Base-by-base conservation (phyloP, 495 filamentous ascomycete genomes). In the Trypethelium eluteriae region DNA sequence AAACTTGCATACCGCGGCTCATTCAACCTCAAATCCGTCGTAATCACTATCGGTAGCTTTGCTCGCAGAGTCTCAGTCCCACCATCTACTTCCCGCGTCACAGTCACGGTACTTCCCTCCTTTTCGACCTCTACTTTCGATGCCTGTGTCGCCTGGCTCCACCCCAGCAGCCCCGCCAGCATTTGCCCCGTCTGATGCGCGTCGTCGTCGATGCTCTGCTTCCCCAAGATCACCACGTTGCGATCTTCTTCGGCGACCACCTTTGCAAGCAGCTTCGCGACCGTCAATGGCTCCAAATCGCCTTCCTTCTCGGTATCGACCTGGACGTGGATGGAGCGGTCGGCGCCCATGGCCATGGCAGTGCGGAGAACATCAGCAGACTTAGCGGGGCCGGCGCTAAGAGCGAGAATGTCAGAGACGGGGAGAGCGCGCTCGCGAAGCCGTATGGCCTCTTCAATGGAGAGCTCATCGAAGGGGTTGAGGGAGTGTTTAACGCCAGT, bases 401-500 rank as follows among this genome's bases (percentile, higher is more conserved):
- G 84, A 68, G 89, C 91, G 74, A 94, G 85, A 76, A 98, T 98
- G 78, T 96, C 92, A 50, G 88, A 83, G 70, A 98, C 92, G 70
- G 76, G 74, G 57, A 68, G 76, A 77, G 67, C 77, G 79, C 88
- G 86, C 77, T 96, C 93, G 72, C 94, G 93, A 71, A 98, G 87
- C 18, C 90, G 91, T 66, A 96, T 87, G 69, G 92, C 90, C 80
- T 96, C 94, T 79, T 98, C 94, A 79, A 98, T 85, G 65, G 91
- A 92, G 76, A 98, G 90, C 79, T 98, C 94, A 80, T 98, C 94
- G 82, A 98, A 98, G 62, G 94, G 94, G 84, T 98, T 98, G 83
- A 98, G 91, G 77, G 85, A 89, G 84, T 97, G 94, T 79, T 98
- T 98, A 71, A 98, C 92, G 71, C 89, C 89, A 59, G 84, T 79